phyloP scores from a whole-genome alignment of 2,329 filamentous ascomycete species.

The Didymella pinodella region DNA sequence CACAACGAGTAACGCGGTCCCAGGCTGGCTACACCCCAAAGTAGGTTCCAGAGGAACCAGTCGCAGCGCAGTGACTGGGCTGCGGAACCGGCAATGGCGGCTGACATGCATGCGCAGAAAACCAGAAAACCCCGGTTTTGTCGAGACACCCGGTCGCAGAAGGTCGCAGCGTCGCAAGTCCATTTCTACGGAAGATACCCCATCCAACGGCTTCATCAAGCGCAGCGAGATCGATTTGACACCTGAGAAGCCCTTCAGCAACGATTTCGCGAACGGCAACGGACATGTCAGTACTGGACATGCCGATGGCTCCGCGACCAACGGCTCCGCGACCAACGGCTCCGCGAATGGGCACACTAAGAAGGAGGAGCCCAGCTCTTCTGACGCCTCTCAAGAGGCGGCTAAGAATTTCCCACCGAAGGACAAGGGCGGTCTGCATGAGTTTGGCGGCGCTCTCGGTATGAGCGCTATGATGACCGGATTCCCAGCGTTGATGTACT shows the following conservation, averaged over 20 bases:
- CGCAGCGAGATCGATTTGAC: constrained; percentile 12
- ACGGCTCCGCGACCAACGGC: constrained; percentile 39
- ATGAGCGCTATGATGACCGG: constrained; percentile 85
- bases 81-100: constrained; percentile 14
- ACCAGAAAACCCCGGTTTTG: constrained; percentile 55
- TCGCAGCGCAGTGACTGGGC: background rate
- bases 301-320: constrained; percentile 45
- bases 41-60: constrained; percentile 42
- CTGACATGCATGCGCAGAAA: constrained; percentile 47
- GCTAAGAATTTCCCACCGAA: constrained; percentile 47
- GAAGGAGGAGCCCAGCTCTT: constrained; percentile 7
- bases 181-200: constrained; percentile 31
- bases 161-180: constrained; percentile 55
- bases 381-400: constrained; percentile 33
- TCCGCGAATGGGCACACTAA: constrained; percentile 46
- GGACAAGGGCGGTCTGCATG: constrained; percentile 64
- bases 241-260: constrained; percentile 5
- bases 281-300: constrained; percentile 38
- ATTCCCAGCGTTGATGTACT: constrained; percentile 97
- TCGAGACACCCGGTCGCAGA: constrained; percentile 58
- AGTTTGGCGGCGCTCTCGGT: constrained; percentile 89
- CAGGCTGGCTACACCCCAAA: constrained; percentile 59
- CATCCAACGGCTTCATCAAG: constrained; percentile 38
- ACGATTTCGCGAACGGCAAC: constrained; percentile 22
- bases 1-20: constrained; percentile 55